Evolutionary conservation across 2,329 filamentous ascomycete species (phyloP), one percentile per base, ranked within the genome.

Genomic region (Paecilomyces sp.): DNA sequence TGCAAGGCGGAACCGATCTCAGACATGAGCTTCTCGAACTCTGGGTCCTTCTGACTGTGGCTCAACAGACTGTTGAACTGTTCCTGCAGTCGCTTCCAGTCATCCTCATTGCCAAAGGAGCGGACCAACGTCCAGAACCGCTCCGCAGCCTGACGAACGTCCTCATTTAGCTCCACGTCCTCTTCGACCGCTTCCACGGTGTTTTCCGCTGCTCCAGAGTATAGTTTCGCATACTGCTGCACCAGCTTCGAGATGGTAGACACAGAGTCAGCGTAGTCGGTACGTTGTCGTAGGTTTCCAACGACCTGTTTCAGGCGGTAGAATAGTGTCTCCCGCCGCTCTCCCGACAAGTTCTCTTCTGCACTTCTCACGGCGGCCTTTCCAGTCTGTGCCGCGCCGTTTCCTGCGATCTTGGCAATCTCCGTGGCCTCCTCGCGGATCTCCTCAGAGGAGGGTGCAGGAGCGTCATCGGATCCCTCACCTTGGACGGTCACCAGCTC

Each of bases 201-300:
- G 55, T 91, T 84, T 58, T 88, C 83, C 0, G 87, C 83, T 0
- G 87, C 88, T 36, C 86, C 85, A 0, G 91, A 90, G 71, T 97
- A 97, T 9, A 87, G 80, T 62, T 85, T 79, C 9, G 90, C 88
- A 72, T 96, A 96, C 51, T 88, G 85, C 69, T 91, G 85, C 59
- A 97, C 81, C 5, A 97, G 80, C 7, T 87, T 76, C 0, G 89
- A 85, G 33, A 97, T 74, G 0, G 87, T 91, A 0, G 90, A 91
- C 0, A 96, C 91, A 0, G 92, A 96, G 55, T 92, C 87, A 0
- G 88, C 86, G 72, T 97, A 97, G 71, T 96, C 91, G 7, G 83
- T 85, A 57, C 89, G 86, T 68, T 90, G 83, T 7, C 90, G 83
- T 13, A 97, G 82, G 47, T 89, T 90, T 13, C 84, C 66, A 3